Evolutionary conservation across 805 yeast species (phyloP).

Genomic region (Nakazawaea ambrosiae): DNA sequence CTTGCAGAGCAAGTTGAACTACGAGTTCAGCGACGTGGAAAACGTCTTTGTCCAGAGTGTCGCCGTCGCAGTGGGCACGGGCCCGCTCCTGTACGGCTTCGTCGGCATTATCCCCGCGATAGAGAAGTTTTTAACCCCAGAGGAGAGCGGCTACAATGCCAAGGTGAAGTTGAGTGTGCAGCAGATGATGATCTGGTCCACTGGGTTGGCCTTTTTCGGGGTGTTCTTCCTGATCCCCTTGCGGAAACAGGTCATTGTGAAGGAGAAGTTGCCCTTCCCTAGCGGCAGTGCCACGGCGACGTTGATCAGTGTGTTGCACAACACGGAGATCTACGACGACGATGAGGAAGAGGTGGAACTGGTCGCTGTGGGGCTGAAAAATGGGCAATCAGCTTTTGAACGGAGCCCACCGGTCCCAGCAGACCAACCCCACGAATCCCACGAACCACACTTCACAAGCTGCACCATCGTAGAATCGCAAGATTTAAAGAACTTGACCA

Average conservation of each 20-base stretch:
- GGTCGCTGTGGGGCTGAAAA: constrained; percentile 1
- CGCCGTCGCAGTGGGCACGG: constrained; percentile 96
- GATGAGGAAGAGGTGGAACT: constrained; percentile 3
- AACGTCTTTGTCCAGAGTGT: constrained; percentile 88
- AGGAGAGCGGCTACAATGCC: constrained; percentile 61
- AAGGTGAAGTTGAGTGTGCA: constrained; percentile 29
- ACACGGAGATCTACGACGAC: constrained; percentile 45
- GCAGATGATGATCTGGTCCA: constrained; percentile 73
- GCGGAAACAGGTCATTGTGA: constrained; percentile 78
- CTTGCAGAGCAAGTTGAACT: constrained; percentile 26
- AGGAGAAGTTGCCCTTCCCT: constrained; percentile 85
- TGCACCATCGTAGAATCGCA: constrained; percentile 26
- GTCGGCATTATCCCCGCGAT: constrained; percentile 96
- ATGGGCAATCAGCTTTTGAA: too few species aligned
- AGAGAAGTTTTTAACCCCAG: constrained; percentile 73
- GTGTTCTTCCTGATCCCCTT: constrained; percentile 91
- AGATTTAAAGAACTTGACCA: constrained; percentile 21
- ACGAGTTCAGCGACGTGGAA: constrained; percentile 79
- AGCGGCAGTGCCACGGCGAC: constrained; percentile 97
- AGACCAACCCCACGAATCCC: not conserved
- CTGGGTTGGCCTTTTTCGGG: constrained; percentile 88
- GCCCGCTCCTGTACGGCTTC: constrained; percentile 91
- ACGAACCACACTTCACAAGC: constrained; percentile 11
- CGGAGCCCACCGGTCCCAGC: not conserved
- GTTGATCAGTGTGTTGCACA: constrained; percentile 79